Conservation (phyloP, 1,284 basidiomycete species). For the Fomitopsis pinicola region DNA sequence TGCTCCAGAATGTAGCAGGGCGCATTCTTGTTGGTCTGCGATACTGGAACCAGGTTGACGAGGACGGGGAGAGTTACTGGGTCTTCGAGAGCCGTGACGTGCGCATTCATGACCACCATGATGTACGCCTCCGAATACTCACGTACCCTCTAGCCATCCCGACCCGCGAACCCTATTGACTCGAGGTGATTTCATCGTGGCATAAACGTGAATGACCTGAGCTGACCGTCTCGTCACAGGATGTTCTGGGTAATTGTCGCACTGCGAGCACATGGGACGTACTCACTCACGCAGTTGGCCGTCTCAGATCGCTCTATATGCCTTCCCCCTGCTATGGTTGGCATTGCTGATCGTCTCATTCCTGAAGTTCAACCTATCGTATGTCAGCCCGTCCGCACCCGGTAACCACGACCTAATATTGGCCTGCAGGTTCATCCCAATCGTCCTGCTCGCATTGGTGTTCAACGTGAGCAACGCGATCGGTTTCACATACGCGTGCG, state of each 20-base stretch:
- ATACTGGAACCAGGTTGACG: slow-evolving; percentile 97
- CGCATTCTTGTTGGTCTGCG: slow-evolving; percentile 87
- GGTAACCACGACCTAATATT: not conserved
- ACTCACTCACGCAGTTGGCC: not conserved
- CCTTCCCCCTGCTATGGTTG: slow-evolving; percentile 86
- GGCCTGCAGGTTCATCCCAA: slow-evolving; percentile 71
- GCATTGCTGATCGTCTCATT: slow-evolving; percentile 84
- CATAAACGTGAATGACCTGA: slow-evolving; percentile 9
- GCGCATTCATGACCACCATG: slow-evolving; percentile 26
- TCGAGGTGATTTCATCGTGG: slow-evolving; percentile 57
- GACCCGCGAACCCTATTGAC: slow-evolving; percentile 87
- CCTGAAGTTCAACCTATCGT: slow-evolving; percentile 85
- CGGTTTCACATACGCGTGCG: slow-evolving; percentile 89
- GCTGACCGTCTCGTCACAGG: slow-evolving; percentile 35
- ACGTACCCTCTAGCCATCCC: slow-evolving; percentile 62
- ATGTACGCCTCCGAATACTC: slow-evolving; percentile 3
- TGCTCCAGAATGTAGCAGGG: slow-evolving; percentile 80
- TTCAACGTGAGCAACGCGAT: slow-evolving; percentile 91
- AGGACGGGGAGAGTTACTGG: slow-evolving; percentile 94
- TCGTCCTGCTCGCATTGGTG: slow-evolving; percentile 82
- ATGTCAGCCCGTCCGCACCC: slow-evolving; percentile 23
- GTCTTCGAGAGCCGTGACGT: slow-evolving; percentile 94
- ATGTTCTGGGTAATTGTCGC: slow-evolving; percentile 79
- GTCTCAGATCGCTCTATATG: slow-evolving; percentile 79
- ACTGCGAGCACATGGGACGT: not conserved